Conservation (phyloP, 169 alveolate species). For the Toxoplasma gondii region DNA sequence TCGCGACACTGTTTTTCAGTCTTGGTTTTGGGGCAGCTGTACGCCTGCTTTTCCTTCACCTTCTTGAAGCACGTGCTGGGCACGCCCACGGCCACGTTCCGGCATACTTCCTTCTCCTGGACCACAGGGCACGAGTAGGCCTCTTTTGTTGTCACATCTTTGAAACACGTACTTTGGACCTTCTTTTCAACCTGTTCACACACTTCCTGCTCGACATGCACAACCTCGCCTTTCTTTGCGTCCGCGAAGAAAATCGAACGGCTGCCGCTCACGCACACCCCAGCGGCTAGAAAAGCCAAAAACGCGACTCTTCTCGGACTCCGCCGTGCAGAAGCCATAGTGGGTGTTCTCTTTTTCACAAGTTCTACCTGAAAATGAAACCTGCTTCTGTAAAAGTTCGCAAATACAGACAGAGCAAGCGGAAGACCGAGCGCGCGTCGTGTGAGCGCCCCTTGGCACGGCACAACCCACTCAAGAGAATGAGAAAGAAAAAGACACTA, state of each 20-base stretch:
- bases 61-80: slow-evolving; percentile 59
- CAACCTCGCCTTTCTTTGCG: slow-evolving; percentile 8
- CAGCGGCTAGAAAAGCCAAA: background rate
- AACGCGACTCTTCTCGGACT: background rate
- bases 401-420: background rate
- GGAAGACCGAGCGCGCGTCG: background rate
- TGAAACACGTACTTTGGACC: slow-evolving; percentile 60
- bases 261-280: background rate
- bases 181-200: slow-evolving; percentile 59
- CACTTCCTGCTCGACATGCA: slow-evolving; percentile 52
- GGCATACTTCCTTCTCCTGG: slow-evolving; percentile 66
- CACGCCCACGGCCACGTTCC: slow-evolving; percentile 30
- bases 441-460: background rate
- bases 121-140: slow-evolving; percentile 58
- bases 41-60: slow-evolving; percentile 56
- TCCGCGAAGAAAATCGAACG: background rate
- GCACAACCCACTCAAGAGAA: background rate
- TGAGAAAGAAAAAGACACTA: background rate
- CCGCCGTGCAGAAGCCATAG: background rate
- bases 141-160: slow-evolving; percentile 59
- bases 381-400: background rate
- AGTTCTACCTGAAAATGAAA: background rate
- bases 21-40: slow-evolving; percentile 63
- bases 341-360: background rate
- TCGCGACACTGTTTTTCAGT: slow-evolving; percentile 59